Evolutionary conservation across 768 basidiomycete genomes (phyloP).

Genomic region (Lentinus tigrinus): DNA sequence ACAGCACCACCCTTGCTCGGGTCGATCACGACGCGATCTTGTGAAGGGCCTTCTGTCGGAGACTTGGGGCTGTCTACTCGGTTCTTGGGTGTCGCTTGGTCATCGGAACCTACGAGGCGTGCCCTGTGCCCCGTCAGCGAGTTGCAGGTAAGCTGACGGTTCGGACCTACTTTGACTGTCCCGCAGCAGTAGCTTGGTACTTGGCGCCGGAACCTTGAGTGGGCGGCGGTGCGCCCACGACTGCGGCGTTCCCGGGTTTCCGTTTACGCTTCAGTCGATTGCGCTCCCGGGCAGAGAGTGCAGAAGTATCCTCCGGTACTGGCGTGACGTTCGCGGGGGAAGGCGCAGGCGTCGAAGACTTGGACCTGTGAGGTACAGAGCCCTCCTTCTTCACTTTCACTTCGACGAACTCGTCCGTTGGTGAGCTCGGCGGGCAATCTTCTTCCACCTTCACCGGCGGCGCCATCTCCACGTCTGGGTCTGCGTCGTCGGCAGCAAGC

Average conservation of each 20-base stretch:
- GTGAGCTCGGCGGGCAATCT: slow-evolving; percentile 34
- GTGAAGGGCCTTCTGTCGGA: slow-evolving; percentile 39
- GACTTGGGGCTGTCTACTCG: slow-evolving; percentile 58
- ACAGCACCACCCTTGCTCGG: slow-evolving; percentile 85
- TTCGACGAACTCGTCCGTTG: slow-evolving; percentile 45
- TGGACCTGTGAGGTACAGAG: slow-evolving; percentile 40
- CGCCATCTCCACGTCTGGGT: slow-evolving; percentile 40
- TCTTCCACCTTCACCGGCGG: slow-evolving; percentile 38
- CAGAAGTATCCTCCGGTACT: slow-evolving; percentile 55
- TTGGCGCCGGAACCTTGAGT: slow-evolving; percentile 58
- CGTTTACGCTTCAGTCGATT: slow-evolving; percentile 95
- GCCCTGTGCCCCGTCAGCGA: slow-evolving; percentile 45
- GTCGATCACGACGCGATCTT: slow-evolving; percentile 70
- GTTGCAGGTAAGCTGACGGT: slow-evolving; percentile 26
- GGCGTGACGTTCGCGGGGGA: slow-evolving; percentile 21
- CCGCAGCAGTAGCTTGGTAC: slow-evolving; percentile 57
- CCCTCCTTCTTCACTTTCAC: slow-evolving; percentile 25
- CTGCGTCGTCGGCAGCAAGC: slow-evolving; percentile 57
- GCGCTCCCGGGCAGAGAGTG: slow-evolving; percentile 86
- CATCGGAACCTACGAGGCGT: slow-evolving; percentile 69
- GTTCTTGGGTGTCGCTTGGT: slow-evolving; percentile 44
- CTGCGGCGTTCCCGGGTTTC: slow-evolving; percentile 80
- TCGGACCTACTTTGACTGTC: slow-evolving; percentile 53
- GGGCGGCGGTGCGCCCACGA: slow-evolving; percentile 71
- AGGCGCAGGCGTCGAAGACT: slow-evolving; percentile 40